Evolutionary conservation across 345 rosid genomes (phyloP).

Genomic region (Rhodomyrtus tomentosa): DNA sequence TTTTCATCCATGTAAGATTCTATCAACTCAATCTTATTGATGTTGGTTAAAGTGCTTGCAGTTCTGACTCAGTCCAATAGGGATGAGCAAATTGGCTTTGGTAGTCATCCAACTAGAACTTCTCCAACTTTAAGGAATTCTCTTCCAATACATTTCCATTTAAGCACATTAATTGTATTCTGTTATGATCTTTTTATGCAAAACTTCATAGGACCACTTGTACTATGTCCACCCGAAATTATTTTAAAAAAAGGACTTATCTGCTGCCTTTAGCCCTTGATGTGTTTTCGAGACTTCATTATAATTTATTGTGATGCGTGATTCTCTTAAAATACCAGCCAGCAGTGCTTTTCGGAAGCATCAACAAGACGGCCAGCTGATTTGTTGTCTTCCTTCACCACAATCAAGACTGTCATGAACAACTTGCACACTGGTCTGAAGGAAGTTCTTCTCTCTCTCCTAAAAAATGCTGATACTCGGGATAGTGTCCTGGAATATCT

Average conservation of each 20-base stretch:
- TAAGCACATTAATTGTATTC: neutral
- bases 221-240: neutral
- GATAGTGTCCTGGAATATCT: slow-evolving; percentile 86
- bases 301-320: neutral
- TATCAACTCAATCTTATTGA: neutral
- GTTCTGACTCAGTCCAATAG: neutral
- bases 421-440: slow-evolving; percentile 55
- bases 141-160: neutral
- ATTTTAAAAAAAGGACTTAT: neutral
- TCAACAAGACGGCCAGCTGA: slow-evolving; percentile 76
- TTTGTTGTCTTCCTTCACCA: slow-evolving; percentile 74
- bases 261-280: neutral
- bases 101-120: neutral
- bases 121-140: neutral
- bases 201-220: neutral
- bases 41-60: neutral
- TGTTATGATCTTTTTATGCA: neutral
- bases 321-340: slow-evolving; percentile 44
- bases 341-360: slow-evolving; percentile 89
- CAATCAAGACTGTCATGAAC: slow-evolving; percentile 74
- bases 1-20: neutral
- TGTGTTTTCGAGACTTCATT: neutral
- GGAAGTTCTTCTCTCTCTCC: slow-evolving; percentile 60
- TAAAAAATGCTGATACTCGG: slow-evolving; percentile 61
- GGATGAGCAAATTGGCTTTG: neutral